Base-by-base conservation (phyloP, 345 rosid species). In the Moringa oleifera region DNA sequence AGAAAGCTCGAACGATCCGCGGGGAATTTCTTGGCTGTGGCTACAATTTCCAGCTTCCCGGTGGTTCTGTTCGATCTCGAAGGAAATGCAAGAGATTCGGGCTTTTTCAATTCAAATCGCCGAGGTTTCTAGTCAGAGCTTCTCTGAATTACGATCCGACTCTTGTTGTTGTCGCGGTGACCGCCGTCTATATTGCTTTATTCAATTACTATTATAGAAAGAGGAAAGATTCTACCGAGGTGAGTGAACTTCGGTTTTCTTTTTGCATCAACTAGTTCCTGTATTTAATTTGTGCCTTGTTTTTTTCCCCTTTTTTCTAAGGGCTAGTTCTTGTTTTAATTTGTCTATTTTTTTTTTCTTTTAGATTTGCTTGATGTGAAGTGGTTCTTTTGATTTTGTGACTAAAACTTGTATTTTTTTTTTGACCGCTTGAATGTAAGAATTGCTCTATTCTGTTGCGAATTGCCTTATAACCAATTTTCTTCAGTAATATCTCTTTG, bases 141-240 rank as follows among this genome's bases (percentile, higher is more conserved):
- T 88, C 96, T 51, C 2, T 82, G 10, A 72, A 68, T 57, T 59
- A 87, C 23, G 73, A 76, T 64, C 67, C 80, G 37, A 66, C 73
- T 55, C 69, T 85, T 24, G 55, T 83, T n/a, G 77, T 79, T 22
- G 86, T 83, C 0, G 88, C 89, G 58, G 84, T 84, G 8, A 76
- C 86, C 24, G 67, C 93, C 0, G 63, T 89, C 55, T 80, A 92
- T 16, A 89, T 86, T 23, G 80, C 86, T 62, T 86, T 73, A 69
- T 80, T 76, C 23, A 73, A 85, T 55, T 73, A 51, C 46, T 55
- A 67, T 57, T 60, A 49, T 58, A 65, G 61, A 28, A 74, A 70
- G 62, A 75, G 67, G 25, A 72, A 69, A 64, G 25, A 31, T 19
- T 67, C 69, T 21, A 63, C 66, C n/a, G 23, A 72, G 87, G 95